Evolutionary conservation across 805 yeast genomes (phyloP).

Genomic region (Hagleromyces aurorensis): DNA sequence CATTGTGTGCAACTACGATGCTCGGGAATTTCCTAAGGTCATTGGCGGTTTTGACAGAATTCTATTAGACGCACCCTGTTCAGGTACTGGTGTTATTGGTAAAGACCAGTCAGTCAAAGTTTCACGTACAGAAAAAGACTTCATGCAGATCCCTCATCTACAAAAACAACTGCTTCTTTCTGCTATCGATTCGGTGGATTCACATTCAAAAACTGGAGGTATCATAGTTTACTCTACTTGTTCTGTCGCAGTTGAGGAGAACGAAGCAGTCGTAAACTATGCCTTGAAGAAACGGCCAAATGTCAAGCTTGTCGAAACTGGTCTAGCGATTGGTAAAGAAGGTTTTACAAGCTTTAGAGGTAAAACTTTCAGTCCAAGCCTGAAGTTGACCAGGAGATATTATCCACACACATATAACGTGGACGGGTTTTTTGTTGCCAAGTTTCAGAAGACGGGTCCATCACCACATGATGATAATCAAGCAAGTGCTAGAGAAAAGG

Average conservation of each 20-base stretch:
- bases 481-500: conserved; percentile 86
- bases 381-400: conserved; percentile 83
- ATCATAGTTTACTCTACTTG: conserved; percentile 94
- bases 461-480: conserved; percentile 78
- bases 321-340: conserved; percentile 87
- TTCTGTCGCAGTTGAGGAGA: conserved; percentile 96
- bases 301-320: conserved; percentile 88
- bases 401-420: conserved; percentile 98
- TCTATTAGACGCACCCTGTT: conserved; percentile 95
- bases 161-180: conserved; percentile 89
- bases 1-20: conserved; percentile 95
- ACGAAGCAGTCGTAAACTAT: conserved; percentile 97
- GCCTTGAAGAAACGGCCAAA: conserved; percentile 95
- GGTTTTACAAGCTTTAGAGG: conserved; percentile 94
- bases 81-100: conserved; percentile 98
- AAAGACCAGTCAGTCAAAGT: conserved; percentile 93
- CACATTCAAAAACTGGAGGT: conserved; percentile 87
- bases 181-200: conserved; percentile 97
- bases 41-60: conserved; percentile 97
- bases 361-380: conserved; percentile 70
- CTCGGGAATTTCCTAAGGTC: conserved; percentile 95
- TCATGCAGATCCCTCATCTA: conserved; percentile 90
- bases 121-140: conserved; percentile 91
- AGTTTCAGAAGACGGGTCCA: conserved; percentile 83
- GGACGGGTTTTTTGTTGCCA: conserved; percentile 97